Conservation (phyloP, 495 filamentous ascomycete genomes). For the Cairneyella variabilis region DNA sequence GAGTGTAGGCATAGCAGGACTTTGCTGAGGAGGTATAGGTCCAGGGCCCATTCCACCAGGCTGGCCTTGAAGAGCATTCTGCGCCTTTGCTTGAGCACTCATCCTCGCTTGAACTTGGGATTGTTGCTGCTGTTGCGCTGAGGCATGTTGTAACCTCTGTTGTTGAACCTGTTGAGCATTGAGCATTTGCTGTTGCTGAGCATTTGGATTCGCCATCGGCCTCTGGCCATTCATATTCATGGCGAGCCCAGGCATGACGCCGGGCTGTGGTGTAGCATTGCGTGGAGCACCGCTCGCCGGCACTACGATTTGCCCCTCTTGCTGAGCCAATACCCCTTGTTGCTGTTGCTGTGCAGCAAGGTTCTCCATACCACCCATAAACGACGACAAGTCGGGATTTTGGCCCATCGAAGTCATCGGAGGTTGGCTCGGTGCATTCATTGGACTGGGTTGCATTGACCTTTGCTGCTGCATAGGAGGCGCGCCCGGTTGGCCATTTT, state of each 20-base stretch:
- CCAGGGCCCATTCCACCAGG: conserved; percentile 38
- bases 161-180: conserved; percentile 35
- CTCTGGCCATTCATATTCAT: conserved; percentile 33
- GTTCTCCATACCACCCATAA: conserved; percentile 39
- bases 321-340: conserved; percentile 33
- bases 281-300: conserved; percentile 31
- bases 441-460: conserved; percentile 29
- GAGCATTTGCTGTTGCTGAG: conserved; percentile 33
- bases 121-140: conserved; percentile 17
- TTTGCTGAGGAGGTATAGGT: conserved; percentile 42
- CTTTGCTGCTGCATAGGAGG: conserved; percentile 29
- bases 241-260: conserved; percentile 30
- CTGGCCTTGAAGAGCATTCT: conserved; percentile 41
- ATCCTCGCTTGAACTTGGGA: conserved; percentile 31
- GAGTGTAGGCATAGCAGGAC: conserved; percentile 46
- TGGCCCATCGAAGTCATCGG: conserved; percentile 26
- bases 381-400: conserved; percentile 34
- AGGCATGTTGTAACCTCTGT: conserved; percentile 33
- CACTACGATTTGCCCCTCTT: conserved; percentile 47
- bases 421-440: conserved; percentile 32
- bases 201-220: conserved; percentile 16
- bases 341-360: conserved; percentile 44
- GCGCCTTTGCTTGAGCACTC: conserved; percentile 34
- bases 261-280: conserved; percentile 35
- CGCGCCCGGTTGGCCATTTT: conserved; percentile 19